Evolutionary conservation across 1,139 yeast species (phyloP).

Genomic region (Geotrichum reessii): DNA sequence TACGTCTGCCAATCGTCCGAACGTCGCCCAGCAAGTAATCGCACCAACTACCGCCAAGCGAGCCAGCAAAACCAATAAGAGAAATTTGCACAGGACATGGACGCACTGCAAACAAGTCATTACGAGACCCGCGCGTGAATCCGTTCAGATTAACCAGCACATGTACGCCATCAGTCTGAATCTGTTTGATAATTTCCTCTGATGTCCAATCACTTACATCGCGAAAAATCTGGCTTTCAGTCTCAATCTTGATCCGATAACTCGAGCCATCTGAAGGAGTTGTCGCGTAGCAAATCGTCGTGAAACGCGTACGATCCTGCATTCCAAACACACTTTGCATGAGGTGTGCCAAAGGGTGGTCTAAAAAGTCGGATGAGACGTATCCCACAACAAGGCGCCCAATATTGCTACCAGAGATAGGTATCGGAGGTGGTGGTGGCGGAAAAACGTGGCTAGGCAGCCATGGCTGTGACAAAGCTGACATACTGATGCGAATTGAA

Average conservation of each 20-base stretch:
- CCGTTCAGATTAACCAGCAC: conserved; percentile 35
- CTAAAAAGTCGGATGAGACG: conserved; percentile 35
- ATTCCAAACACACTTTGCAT: conserved; percentile 37
- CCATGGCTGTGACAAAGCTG: conserved; percentile 30
- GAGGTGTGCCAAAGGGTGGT: conserved; percentile 36
- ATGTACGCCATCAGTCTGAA: conserved; percentile 33
- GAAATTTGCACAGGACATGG: conserved; percentile 35
- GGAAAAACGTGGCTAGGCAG: conserved; percentile 31
- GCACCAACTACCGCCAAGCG: conserved; percentile 35
- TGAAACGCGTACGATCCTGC: conserved; percentile 28
- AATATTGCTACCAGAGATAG: conserved; percentile 11
- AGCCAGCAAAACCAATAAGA: conserved; percentile 37
- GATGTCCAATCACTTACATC: conserved; percentile 30
- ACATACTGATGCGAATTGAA: conserved; percentile 32
- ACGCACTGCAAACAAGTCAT: conserved; percentile 35
- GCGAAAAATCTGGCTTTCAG: conserved; percentile 28
- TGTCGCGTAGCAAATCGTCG: conserved; percentile 33
- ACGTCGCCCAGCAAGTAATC: conserved; percentile 33
- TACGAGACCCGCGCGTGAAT: conserved; percentile 36
- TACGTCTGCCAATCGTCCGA: conserved; percentile 17
- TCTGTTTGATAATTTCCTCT: conserved; percentile 29
- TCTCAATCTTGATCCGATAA: conserved; percentile 31
- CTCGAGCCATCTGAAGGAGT: conserved; percentile 31
- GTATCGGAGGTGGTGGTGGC: conserved; percentile 33
- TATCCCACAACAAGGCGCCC: conserved; percentile 32